Evolutionary conservation across 1,284 basidiomycete species (phyloP).

Genomic region (Porphyrellus sp.): DNA sequence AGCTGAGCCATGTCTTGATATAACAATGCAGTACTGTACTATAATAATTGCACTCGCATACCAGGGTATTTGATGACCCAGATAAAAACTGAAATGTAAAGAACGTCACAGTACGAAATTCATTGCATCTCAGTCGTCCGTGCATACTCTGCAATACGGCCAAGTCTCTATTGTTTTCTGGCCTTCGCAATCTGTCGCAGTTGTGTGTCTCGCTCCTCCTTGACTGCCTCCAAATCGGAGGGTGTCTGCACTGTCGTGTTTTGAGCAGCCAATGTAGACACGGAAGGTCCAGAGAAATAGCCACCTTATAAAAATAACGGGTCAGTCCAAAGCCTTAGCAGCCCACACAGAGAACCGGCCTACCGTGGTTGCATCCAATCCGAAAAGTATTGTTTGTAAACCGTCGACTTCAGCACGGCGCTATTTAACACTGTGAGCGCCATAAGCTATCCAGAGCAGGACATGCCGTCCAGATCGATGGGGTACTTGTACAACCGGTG

Average conservation of each 20-base stretch:
- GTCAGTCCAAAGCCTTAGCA: neutral
- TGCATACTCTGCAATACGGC: constrained; percentile 81
- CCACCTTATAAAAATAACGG: constrained; percentile 52
- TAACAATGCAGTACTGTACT: too few relatives aligned
- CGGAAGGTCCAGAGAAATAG: constrained; percentile 86
- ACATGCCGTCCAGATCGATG: constrained; percentile 90
- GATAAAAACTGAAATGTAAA: too few relatives aligned
- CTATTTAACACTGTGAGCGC: constrained; percentile 85
- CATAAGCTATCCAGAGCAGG: constrained; percentile 89
- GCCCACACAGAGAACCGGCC: constrained; percentile 24
- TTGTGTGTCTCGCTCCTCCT: constrained; percentile 68
- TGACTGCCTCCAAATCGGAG: constrained; percentile 34
- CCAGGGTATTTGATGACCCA: neutral
- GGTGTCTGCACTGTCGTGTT: constrained; percentile 36
- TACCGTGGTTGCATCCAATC: constrained; percentile 85
- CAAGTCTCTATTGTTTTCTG: constrained; percentile 89
- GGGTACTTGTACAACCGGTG: constrained; percentile 94
- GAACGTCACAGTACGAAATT: constrained; percentile 38
- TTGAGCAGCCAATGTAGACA: constrained; percentile 53
- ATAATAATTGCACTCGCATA: too few relatives aligned
- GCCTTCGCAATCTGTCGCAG: constrained; percentile 80
- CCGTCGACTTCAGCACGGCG: constrained; percentile 84
- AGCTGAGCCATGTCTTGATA: too few relatives aligned
- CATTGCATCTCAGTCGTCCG: constrained; percentile 81
- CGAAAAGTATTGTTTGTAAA: constrained; percentile 87